These are phyloP conservation scores for Heteromeles arbutifolia DNA, from an alignment of 306 rosid genomes.

Conservation along the genomic window DNA sequence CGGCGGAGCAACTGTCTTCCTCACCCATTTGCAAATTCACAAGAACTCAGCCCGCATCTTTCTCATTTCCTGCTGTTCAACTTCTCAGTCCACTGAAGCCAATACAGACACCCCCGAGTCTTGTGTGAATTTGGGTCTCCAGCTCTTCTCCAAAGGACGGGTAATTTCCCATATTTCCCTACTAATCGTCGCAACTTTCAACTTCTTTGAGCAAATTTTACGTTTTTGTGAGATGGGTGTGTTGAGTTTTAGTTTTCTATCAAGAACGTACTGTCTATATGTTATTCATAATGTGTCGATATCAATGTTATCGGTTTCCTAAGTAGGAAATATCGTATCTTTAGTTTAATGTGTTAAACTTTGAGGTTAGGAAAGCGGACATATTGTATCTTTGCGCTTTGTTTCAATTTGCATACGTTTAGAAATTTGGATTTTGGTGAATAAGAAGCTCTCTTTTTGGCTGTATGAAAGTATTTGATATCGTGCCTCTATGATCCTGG, in stretches of 20 bases:
- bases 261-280: no score
- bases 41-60: slow-evolving; percentile 17
- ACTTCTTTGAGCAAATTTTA: not conserved
- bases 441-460: not conserved
- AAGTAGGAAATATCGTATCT: no score
- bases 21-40: slow-evolving; percentile 20
- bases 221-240: not conserved
- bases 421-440: not conserved
- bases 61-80: slow-evolving; percentile 41
- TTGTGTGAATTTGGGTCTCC: slow-evolving; percentile 79
- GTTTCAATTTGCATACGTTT: not conserved
- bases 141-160: slow-evolving; percentile 90
- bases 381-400: not conserved
- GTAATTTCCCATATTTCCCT: slow-evolving; percentile 22
- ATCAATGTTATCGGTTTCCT: no score
- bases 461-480: not conserved
- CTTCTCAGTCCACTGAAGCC: slow-evolving; percentile 67
- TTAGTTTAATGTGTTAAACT: not conserved
- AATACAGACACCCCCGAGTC: slow-evolving; percentile 64
- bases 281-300: no score
- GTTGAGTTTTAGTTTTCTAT: not conserved
- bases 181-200: not conserved
- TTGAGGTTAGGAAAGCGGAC: not conserved
- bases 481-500: not conserved
- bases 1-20: slow-evolving; percentile 13